Percentiles rank a stretch among this genome's conserved stretches.
Evolutionary conservation across 1,284 basidiomycete species (phyloP).

Genomic region (Melampsora americana): DNA sequence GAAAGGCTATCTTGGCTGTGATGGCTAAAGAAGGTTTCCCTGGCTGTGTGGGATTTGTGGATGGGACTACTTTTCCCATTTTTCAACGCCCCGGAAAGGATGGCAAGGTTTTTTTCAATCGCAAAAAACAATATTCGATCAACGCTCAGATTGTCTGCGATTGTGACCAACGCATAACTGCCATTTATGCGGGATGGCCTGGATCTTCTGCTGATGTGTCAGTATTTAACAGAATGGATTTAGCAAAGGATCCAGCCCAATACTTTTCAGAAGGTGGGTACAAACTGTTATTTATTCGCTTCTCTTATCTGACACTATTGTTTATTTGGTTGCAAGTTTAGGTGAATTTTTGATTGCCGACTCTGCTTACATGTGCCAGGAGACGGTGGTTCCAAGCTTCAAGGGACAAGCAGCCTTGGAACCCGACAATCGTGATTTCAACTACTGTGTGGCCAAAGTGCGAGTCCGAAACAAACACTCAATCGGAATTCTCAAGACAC

Average conservation of each 20-base stretch:
- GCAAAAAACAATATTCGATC: not conserved
- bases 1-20: not conserved
- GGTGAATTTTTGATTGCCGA: not conserved
- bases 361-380: not conserved
- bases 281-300: too few relatives aligned
- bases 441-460: slow-evolving; percentile 14
- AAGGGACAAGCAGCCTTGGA: not conserved
- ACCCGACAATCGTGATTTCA: slow-evolving; percentile 1
- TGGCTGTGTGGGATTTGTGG: too few relatives aligned
- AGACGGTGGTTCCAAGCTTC: not conserved
- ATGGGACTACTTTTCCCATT: not conserved
- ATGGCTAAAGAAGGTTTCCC: too few relatives aligned
- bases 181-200: slow-evolving; percentile 8
- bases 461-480: not conserved
- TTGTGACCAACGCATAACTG: slow-evolving; percentile 4
- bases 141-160: slow-evolving; percentile 13
- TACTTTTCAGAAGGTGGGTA: too few relatives aligned
- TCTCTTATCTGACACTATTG: not conserved
- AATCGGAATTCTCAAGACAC: slow-evolving; percentile 12
- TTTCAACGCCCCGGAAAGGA: not conserved
- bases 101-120: slow-evolving; percentile 1
- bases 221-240: not conserved
- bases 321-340: not conserved
- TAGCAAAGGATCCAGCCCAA: too few relatives aligned
- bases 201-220: not conserved